These are phyloP conservation scores for Astrothelium subdiscretum DNA, from an alignment of 495 filamentous ascomycete species.

Conservation along the genomic window DNA sequence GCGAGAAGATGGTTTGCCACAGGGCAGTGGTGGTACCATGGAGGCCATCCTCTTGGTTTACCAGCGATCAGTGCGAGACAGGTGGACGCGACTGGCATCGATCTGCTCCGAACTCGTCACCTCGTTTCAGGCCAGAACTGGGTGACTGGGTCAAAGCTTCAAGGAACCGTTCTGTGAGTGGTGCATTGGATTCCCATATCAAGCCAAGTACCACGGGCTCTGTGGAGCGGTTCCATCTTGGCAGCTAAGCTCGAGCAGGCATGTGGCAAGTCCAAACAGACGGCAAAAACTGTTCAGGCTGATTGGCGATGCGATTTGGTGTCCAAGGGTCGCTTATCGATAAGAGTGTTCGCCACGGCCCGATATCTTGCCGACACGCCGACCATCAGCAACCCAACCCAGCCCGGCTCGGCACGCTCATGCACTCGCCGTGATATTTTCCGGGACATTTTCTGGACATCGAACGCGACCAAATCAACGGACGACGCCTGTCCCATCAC, in stretches of 20 bases:
- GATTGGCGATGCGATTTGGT: not conserved
- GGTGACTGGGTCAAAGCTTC: no score
- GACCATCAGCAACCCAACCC: no score
- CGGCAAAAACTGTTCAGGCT: not conserved
- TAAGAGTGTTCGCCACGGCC: not conserved
- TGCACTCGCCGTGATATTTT: no score
- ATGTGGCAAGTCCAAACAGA: not conserved
- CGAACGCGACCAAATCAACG: not conserved
- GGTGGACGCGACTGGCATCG: not conserved
- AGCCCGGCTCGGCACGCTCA: no score
- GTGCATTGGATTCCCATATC: no score
- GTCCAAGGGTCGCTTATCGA: not conserved
- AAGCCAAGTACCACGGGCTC: no score
- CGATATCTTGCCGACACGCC: no score
- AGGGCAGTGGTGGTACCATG: not conserved
- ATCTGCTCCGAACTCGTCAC: not conserved
- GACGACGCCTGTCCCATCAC: not conserved
- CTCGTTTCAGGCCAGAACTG: not conserved
- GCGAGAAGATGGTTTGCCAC: not conserved
- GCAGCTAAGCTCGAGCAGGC: not conserved
- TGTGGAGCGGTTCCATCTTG: not conserved
- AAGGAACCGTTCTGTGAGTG: not conserved
- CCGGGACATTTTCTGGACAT: not conserved
- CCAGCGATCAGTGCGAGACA: not conserved
- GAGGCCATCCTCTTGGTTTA: not conserved